phyloP scores from a whole-genome alignment of 352 stramenopile genomes.

The Phytophthora fragariaefolia region DNA sequence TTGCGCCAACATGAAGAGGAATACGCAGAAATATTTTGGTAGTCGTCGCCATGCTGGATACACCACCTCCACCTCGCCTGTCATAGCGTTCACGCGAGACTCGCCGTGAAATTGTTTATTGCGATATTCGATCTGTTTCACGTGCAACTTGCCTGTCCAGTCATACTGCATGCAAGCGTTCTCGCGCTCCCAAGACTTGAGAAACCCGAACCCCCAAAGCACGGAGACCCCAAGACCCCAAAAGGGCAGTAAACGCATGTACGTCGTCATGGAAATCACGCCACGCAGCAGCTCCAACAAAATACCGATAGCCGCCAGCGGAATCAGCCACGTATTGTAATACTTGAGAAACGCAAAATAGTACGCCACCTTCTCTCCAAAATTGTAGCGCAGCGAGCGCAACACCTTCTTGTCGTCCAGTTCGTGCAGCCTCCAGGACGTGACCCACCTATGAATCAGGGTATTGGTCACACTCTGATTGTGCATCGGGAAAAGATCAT shows the following conservation, averaged over 20 bases:
- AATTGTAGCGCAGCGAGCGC: slow-evolving; percentile 75
- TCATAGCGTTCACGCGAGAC: slow-evolving; percentile 75
- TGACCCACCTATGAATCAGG: slow-evolving; percentile 73
- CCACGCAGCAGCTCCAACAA: slow-evolving; percentile 62
- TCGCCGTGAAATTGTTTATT: slow-evolving; percentile 83
- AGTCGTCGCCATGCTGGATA: slow-evolving; percentile 76
- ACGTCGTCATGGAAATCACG: slow-evolving; percentile 62
- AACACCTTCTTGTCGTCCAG: slow-evolving; percentile 70
- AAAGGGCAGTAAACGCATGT: slow-evolving; percentile 85
- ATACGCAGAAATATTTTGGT: slow-evolving; percentile 78
- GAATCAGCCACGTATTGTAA: slow-evolving; percentile 82
- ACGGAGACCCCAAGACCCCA: slow-evolving; percentile 85
- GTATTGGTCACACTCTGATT: slow-evolving; percentile 72
- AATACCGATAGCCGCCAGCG: slow-evolving; percentile 71
- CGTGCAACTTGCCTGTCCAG: slow-evolving; percentile 82
- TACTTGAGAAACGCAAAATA: slow-evolving; percentile 90
- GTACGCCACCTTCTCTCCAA: slow-evolving; percentile 88
- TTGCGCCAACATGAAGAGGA: slow-evolving; percentile 85
- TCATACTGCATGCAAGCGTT: slow-evolving; percentile 84
- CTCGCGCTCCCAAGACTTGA: slow-evolving; percentile 85
- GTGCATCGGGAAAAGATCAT: slow-evolving; percentile 88
- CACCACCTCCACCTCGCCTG: slow-evolving; percentile 67
- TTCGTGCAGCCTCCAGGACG: slow-evolving; percentile 61
- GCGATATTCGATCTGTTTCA: slow-evolving; percentile 87
- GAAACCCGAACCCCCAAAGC: slow-evolving; percentile 82